Percentiles rank a stretch among this genome's conserved stretches.
phyloP scores from a whole-genome alignment of 2,329 filamentous ascomycete species.

The Aspergillus brasiliensis region DNA sequence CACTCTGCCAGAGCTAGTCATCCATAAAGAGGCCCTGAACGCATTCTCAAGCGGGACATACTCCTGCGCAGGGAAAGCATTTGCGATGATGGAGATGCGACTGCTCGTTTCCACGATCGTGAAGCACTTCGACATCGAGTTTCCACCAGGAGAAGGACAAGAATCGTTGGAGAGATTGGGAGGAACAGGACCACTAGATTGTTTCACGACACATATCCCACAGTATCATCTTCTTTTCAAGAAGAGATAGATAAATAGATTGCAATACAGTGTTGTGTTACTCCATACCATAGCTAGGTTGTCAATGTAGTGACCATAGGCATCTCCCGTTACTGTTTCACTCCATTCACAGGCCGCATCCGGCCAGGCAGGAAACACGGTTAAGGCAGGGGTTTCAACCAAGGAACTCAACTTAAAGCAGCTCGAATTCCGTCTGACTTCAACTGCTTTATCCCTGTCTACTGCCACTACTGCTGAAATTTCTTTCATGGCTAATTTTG shows the following conservation, averaged over 20 bases:
- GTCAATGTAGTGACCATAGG: neutral
- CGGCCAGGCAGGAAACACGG: slow-evolving; percentile 21
- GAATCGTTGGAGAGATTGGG: slow-evolving; percentile 8
- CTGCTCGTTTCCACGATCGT: slow-evolving; percentile 12
- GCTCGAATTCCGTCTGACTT: neutral
- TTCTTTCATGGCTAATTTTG: neutral
- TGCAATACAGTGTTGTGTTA: neutral
- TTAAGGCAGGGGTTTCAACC: slow-evolving; percentile 18
- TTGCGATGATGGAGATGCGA: slow-evolving; percentile 17
- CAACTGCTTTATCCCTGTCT: neutral
- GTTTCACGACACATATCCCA: slow-evolving; percentile 13
- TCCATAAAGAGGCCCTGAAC: slow-evolving; percentile 11
- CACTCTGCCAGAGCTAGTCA: slow-evolving; percentile 9
- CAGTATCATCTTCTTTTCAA: slow-evolving; percentile 11
- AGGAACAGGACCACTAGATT: slow-evolving; percentile 10
- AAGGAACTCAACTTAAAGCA: slow-evolving; percentile 9
- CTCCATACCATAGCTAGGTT: neutral
- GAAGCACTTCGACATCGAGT: slow-evolving; percentile 11
- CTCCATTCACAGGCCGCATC: slow-evolving; percentile 14
- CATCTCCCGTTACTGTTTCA: too few relatives aligned
- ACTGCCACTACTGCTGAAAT: neutral
- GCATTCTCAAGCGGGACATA: slow-evolving; percentile 13
- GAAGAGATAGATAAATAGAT: neutral
- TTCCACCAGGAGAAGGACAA: slow-evolving; percentile 6
- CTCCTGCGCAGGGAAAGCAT: slow-evolving; percentile 9